Evolutionary conservation across 2,329 filamentous ascomycete species (phyloP), one percentile per base, ranked within the genome.

Genomic region (Metarhizium rileyi): DNA sequence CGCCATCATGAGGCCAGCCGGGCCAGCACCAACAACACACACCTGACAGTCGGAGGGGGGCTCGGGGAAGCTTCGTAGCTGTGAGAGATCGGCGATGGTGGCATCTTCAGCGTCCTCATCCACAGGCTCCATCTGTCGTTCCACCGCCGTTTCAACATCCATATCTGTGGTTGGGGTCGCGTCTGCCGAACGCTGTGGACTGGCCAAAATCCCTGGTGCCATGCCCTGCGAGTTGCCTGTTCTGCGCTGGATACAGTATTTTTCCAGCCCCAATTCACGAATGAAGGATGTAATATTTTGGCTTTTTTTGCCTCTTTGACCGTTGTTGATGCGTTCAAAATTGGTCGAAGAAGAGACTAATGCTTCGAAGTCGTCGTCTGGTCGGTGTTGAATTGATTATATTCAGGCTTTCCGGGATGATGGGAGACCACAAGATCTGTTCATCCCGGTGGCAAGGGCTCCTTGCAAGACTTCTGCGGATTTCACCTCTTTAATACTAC

Each of bases 1-100:
- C 47, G 72, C 74, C 55, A 78, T 64, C 74, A 79, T 79, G 50
- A 80, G 66, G 51, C 76, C 76, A 14, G 76, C 75, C 3, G 76
- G 76, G 14, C 76, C 76, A 46, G 76, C 76, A 52, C 76, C 76
- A 49, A 80, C 72, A 47, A 80, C 69, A 55, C 74, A 74, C 28
- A 76, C 74, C 55, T 73, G 68, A 44, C 68, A 70, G 55, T 70
- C 66, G 28, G 68, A 61, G 16, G 72, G 70, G n/a, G 69, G 64
- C 54, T 73, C 69, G 48, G 70, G 73, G 56, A 72, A 68, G 61
- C 70, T 76, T 56, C 71, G 65, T 25, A 77, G 67, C 45, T 73
- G 66, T 35, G 73, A 73, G 41, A 77, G 65, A 46, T 71, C 68
- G 55, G 75, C 71, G 51, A 70, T 66, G 49, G 63, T 63, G 46